These are phyloP conservation scores for Arachis stenosperma DNA, from an alignment of 306 rosid genomes.

Conservation along the genomic window DNA sequence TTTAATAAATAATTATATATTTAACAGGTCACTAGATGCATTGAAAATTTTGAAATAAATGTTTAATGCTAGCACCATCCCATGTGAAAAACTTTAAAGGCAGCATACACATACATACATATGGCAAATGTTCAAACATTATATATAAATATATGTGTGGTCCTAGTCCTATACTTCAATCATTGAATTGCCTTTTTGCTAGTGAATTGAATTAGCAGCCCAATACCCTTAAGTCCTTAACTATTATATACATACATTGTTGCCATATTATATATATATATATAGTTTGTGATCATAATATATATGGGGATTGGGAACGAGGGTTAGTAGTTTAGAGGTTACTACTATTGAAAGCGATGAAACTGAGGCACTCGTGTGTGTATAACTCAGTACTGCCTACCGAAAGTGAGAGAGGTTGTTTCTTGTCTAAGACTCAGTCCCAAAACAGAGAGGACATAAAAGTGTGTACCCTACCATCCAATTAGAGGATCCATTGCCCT, in stretches of 20 bases:
- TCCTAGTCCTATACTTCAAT: constrained; percentile 40
- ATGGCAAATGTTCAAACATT: constrained; percentile 30
- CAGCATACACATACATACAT: constrained; percentile 1
- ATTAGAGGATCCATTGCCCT: constrained; percentile 29
- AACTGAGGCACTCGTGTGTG: constrained; percentile 62
- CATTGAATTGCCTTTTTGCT: constrained; percentile 10
- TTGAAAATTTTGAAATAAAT: constrained; percentile 26
- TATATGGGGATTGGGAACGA: not conserved
- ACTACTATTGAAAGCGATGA: constrained; percentile 51
- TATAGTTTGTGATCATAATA: not conserved
- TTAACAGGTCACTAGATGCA: constrained; percentile 21
- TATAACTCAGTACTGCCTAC: constrained; percentile 26
- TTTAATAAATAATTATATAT: too few relatives aligned
- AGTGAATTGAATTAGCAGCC: constrained; percentile 3
- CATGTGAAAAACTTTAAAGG: constrained; percentile 39
- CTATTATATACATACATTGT: too few relatives aligned
- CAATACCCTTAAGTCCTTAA: not conserved
- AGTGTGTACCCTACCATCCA: not conserved
- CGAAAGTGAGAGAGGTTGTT: constrained; percentile 46
- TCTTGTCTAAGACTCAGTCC: constrained; percentile 33
- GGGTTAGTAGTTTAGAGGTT: not conserved
- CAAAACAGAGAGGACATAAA: constrained; percentile 14
- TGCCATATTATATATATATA: too few relatives aligned
- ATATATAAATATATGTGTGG: constrained; percentile 9
- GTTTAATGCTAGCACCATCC: constrained; percentile 23